Percentiles rank a stretch among this genome's conserved stretches.
Evolutionary conservation across 306 rosid genomes (phyloP).

Genomic region (Inga laurina): DNA sequence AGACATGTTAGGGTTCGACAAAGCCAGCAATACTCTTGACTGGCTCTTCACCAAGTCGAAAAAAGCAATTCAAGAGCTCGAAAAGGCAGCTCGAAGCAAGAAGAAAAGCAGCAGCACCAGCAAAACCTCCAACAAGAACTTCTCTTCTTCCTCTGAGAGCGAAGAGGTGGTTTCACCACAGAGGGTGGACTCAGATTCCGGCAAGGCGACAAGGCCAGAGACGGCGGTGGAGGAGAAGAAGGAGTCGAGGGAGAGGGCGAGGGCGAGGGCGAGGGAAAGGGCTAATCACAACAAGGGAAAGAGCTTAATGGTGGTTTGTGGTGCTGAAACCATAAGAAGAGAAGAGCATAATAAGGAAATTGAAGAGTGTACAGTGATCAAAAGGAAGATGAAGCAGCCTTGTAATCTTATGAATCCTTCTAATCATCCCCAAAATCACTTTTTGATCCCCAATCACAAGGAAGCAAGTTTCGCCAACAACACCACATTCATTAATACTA

Average conservation of each 20-base stretch:
- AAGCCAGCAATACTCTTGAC: constrained; percentile 91
- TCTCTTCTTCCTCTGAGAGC: constrained; percentile 34
- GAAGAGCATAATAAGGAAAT: constrained; percentile 37
- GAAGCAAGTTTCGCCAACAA: constrained; percentile 42
- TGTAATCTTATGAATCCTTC: constrained; percentile 23
- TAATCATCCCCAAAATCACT: constrained; percentile 34
- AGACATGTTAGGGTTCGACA: constrained; percentile 94
- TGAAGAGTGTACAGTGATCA: constrained; percentile 53
- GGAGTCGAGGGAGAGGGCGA: constrained; percentile 76
- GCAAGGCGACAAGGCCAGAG: constrained; percentile 27
- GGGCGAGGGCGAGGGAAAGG: constrained; percentile 90
- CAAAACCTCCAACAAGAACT: constrained; percentile 17
- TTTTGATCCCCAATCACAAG: constrained; percentile 45
- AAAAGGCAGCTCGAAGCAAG: constrained; percentile 18
- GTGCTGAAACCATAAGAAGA: constrained; percentile 8
- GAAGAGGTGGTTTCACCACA: constrained; percentile 14
- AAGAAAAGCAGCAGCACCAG: constrained; percentile 4
- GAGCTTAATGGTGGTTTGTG: background rate
- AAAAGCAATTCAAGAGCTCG: constrained; percentile 65
- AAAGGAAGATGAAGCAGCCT: constrained; percentile 50
- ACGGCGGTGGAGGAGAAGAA: constrained; percentile 42
- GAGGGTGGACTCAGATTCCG: background rate
- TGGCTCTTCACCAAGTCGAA: constrained; percentile 83
- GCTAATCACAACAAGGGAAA: constrained; percentile 60
- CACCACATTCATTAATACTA: background rate